Conservation (phyloP, 768 basidiomycete species). For the Naganishia randhawae region DNA sequence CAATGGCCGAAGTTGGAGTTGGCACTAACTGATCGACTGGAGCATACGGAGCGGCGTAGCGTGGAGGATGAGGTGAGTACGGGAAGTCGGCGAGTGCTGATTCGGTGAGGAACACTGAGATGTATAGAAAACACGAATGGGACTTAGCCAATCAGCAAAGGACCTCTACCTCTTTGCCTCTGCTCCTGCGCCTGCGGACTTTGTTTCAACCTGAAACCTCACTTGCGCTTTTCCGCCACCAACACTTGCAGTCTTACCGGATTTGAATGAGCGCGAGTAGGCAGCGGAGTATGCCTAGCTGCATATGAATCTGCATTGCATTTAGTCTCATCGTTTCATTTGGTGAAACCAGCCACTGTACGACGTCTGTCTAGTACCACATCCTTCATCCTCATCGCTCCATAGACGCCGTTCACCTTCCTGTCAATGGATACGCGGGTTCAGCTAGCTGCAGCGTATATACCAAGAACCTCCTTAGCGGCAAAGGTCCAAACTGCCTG, state of each 20-base stretch:
- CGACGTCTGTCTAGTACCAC: background rate
- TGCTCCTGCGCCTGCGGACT: background rate
- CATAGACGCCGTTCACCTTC: no score
- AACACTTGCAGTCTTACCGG: background rate
- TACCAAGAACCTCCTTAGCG: background rate
- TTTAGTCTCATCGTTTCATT: background rate
- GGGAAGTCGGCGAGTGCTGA: no score
- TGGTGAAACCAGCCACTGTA: background rate
- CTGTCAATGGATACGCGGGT: background rate
- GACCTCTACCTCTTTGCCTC: background rate
- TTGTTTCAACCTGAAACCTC: conserved; percentile 10
- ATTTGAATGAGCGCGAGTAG: no score
- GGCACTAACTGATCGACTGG: background rate
- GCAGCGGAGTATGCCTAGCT: no score
- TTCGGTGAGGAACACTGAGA: background rate
- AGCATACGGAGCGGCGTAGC: no score
- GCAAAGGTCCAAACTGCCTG: conserved; percentile 14
- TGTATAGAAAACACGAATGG: background rate
- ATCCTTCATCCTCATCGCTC: background rate
- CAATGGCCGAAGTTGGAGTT: background rate
- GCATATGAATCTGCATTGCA: background rate
- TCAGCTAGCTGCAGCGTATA: background rate
- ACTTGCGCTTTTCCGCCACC: background rate
- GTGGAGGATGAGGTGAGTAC: background rate
- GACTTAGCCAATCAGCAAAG: background rate